Conservation (phyloP, 345 rosid species). For the Brassica carinata region DNA sequence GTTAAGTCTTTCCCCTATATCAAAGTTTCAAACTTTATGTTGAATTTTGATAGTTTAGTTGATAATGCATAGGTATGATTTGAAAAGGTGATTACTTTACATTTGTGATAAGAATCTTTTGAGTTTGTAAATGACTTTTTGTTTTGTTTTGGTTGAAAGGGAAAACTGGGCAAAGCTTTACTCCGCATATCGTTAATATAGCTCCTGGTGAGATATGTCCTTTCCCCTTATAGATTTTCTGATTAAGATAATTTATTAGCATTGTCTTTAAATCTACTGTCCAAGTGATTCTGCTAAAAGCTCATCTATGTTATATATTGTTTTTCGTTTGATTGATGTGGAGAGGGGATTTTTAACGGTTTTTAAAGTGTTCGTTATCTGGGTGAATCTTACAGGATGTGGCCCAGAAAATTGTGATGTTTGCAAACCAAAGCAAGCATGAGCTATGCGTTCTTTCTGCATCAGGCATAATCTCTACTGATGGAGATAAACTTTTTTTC, state of each 20-base stretch:
- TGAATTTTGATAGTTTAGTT: conserved; percentile 8
- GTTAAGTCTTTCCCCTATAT: too few species aligned
- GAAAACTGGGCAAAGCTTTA: conserved; percentile 74
- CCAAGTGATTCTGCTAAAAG: not conserved
- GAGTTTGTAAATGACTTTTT: not conserved
- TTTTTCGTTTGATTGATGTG: too few species aligned
- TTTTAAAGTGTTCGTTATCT: conserved; percentile 19
- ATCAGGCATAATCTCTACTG: conserved; percentile 77
- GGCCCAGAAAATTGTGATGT: conserved; percentile 66
- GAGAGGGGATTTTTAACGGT: not conserved
- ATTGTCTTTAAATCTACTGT: not conserved
- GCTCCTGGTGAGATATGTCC: conserved; percentile 79
- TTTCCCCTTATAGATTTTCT: not conserved
- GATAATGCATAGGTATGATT: too few species aligned
- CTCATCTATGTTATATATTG: not conserved
- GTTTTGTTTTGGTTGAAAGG: conserved; percentile 46
- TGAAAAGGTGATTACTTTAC: too few species aligned
- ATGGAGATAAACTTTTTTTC: too few species aligned
- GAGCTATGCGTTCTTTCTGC: conserved; percentile 90
- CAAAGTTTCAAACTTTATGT: conserved; percentile 18
- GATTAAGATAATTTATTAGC: not conserved
- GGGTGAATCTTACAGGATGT: conserved; percentile 88
- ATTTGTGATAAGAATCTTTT: too few species aligned
- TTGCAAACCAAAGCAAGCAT: conserved; percentile 78
- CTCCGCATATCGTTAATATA: conserved; percentile 73